phyloP scores from a whole-genome alignment of 2,329 filamentous ascomycete species.

The Parastagonospora avenae region DNA sequence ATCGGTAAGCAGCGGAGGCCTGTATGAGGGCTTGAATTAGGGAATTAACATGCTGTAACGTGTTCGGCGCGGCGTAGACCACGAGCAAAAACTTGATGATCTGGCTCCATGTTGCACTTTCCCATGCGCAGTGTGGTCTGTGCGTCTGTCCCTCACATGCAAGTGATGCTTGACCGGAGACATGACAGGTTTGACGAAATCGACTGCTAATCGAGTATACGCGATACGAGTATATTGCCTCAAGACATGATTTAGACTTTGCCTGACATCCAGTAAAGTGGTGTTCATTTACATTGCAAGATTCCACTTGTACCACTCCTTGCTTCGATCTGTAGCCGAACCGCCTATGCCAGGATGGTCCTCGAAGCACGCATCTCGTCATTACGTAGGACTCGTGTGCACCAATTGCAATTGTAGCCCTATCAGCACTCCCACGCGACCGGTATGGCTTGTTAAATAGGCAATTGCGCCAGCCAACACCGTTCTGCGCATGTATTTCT shows the following conservation, averaged over 20 bases:
- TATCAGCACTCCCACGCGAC: too few relatives aligned
- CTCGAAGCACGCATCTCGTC: too few relatives aligned
- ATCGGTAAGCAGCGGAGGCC: conserved; percentile 13
- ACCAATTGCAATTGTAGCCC: too few relatives aligned
- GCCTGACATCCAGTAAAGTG: too few relatives aligned
- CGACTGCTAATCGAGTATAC: not conserved
- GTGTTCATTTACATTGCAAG: not conserved
- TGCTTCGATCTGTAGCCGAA: too few relatives aligned
- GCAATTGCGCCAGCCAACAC: too few relatives aligned
- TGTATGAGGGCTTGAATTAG: conserved; percentile 29
- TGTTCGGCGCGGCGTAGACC: conserved; percentile 12
- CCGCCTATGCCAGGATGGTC: not conserved
- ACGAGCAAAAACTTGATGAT: conserved; percentile 34
- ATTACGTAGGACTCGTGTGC: too few relatives aligned
- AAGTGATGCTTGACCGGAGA: conserved; percentile 7
- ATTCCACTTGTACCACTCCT: not conserved
- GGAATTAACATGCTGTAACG: conserved; percentile 9
- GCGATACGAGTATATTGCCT: too few relatives aligned
- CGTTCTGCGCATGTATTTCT: too few relatives aligned
- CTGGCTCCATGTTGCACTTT: conserved; percentile 32
- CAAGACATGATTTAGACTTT: too few relatives aligned
- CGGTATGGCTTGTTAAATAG: too few relatives aligned
- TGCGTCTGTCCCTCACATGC: conserved; percentile 21
- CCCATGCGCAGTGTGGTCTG: conserved; percentile 18
- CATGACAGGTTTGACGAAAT: not conserved